These are phyloP conservation scores for Mycosphaerella sp. DNA, from an alignment of 2,329 filamentous ascomycete species.

Conservation along the genomic window DNA sequence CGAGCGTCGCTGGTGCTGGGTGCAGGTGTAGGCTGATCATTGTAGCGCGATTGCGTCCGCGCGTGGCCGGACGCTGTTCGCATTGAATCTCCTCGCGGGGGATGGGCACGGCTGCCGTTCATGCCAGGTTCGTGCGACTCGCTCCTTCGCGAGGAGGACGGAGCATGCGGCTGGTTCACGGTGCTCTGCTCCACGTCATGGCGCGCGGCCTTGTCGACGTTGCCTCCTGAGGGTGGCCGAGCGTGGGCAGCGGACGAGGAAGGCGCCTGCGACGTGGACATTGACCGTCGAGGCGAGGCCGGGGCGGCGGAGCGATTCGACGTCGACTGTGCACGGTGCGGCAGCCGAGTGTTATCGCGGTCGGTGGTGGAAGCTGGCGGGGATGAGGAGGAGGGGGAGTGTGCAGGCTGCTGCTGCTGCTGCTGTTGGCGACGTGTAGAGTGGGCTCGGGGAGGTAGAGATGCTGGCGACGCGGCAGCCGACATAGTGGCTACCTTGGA, in stretches of 20 bases:
- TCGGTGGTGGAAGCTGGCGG: constrained; percentile 25
- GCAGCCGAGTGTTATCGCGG: constrained; percentile 36
- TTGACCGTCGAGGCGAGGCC: constrained; percentile 33
- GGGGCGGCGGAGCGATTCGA: constrained; percentile 28
- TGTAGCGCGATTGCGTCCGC: constrained; percentile 38
- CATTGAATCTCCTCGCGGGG: constrained; percentile 46
- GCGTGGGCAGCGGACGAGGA: constrained; percentile 25
- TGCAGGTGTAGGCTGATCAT: constrained; percentile 34
- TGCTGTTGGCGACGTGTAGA: constrained; percentile 42
- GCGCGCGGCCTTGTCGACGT: constrained; percentile 51
- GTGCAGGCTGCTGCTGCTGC: constrained; percentile 30
- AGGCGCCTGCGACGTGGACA: constrained; percentile 31
- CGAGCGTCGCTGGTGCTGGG: constrained; percentile 15
- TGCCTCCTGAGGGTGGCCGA: constrained; percentile 41
- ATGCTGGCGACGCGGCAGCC: constrained; percentile 40
- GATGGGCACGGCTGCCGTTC: constrained; percentile 35
- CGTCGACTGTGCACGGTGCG: constrained; percentile 37
- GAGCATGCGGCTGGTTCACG: constrained; percentile 46
- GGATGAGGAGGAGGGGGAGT: constrained; percentile 1
- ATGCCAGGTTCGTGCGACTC: constrained; percentile 44
- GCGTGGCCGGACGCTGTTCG: constrained; percentile 37
- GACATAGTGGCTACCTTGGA: constrained; percentile 27
- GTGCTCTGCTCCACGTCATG: constrained; percentile 69
- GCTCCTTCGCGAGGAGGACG: constrained; percentile 50
- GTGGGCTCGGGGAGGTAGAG: constrained; percentile 45